Evolutionary conservation across 2,329 filamentous ascomycete genomes (phyloP), one percentile per base, ranked within the genome.

Genomic region (Botryosphaeria agaves): DNA sequence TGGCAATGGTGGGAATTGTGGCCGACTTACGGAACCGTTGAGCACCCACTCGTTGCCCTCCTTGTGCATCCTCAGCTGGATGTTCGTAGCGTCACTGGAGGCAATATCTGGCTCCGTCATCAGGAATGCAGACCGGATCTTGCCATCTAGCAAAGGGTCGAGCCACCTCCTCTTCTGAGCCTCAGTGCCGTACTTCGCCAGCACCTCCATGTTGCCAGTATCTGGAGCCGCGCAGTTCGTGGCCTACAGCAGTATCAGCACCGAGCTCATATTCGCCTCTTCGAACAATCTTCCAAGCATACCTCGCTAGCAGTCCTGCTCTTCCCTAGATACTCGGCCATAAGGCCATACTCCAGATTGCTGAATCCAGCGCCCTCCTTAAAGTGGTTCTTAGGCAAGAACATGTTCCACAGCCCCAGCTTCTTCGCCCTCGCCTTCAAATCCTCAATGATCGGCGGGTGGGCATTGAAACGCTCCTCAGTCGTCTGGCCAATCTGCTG

Each of bases 391-490:
- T 80, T 87, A 40, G 89, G 82, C 42, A 98, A 59, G 65, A 98
- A 98, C 76, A 98, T 79, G 59, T 98, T 98, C 89, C 89, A 98
- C 27, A 98, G 65, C 1, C 87, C 89, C 16, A 93, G 68, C 43
- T 77, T 67, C 48, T 66, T 70, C 26, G 87, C 89, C 54, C 84
- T 80, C 40, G 59, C 62, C 68, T 95, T 95, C 44, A 98, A 69
- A 32, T 89, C 76, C 42, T 98, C 89, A 37, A 98, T 69, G 44
- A 95, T 66, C 25, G 65, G 52, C 1, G 89, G 87, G 51, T 91
- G 79, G 23, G 64, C 58, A 40, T 77, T 69, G 78, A 87, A 95
- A 62, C 87, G 73, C 37, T 70, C 59, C 29, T 75, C 65, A 38
- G 41, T 42, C 18, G 80, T 82, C 35, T 74, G 57, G 43, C 83